Conservation (phyloP, 2,329 filamentous ascomycete species). For the Penicillium fuscoglaucum region DNA sequence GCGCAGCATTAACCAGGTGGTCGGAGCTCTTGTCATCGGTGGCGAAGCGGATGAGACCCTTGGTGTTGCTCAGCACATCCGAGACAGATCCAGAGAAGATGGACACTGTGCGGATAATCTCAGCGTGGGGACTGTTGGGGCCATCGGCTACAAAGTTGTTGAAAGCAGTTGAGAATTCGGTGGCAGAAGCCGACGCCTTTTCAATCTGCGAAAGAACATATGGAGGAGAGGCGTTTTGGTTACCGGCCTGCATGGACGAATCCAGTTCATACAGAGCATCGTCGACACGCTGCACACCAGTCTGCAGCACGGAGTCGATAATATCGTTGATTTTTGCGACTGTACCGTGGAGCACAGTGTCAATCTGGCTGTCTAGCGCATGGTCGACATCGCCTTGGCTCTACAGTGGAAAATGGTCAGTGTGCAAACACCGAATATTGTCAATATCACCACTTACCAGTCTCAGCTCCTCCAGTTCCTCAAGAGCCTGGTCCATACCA, state of each 20-base stretch:
- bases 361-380: conserved; percentile 85
- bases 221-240: conserved; percentile 92
- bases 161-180: conserved; percentile 96
- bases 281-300: conserved; percentile 89
- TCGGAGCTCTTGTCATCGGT: conserved; percentile 95
- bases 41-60: conserved; percentile 88
- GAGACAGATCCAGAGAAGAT: conserved; percentile 87
- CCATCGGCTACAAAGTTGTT: conserved; percentile 98
- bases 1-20: conserved; percentile 75
- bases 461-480: conserved; percentile 86
- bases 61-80: conserved; percentile 94
- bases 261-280: conserved; percentile 97
- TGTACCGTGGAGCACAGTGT: conserved; percentile 81
- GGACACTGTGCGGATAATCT: conserved; percentile 90
- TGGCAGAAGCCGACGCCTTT: conserved; percentile 89
- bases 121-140: conserved; percentile 81
- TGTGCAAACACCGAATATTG: not conserved
- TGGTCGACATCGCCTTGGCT: conserved; percentile 73
- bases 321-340: conserved; percentile 95
- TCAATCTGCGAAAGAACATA: conserved; percentile 97
- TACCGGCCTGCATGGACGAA: conserved; percentile 96
- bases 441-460: conserved; percentile 43
- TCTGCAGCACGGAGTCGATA: conserved; percentile 92
- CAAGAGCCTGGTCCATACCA: conserved; percentile 92
- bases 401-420: conserved; percentile 31